Evolutionary conservation across 352 stramenopile species (phyloP).

Genomic region (Phytophthora ramorum): DNA sequence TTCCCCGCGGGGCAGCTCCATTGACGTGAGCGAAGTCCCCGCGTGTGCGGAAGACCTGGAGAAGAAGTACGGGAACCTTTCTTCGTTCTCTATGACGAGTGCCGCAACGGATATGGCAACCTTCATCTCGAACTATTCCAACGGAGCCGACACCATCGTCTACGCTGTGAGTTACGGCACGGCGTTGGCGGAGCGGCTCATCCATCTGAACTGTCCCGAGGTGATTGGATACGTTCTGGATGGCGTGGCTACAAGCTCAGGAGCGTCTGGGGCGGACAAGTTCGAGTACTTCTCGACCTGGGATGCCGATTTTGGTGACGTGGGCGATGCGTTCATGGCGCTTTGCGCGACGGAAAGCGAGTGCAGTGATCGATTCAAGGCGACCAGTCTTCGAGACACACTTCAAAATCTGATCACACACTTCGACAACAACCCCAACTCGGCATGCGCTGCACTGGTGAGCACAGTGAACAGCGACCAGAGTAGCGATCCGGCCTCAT

Average conservation of each 20-base stretch:
- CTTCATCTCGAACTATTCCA: constrained; percentile 39
- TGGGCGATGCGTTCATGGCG: constrained; percentile 42
- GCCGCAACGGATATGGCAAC: constrained; percentile 42
- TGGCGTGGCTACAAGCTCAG: constrained; percentile 45
- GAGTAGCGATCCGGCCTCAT: constrained; percentile 25
- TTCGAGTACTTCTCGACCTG: constrained; percentile 46
- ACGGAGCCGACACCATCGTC: constrained; percentile 38
- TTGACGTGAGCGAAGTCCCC: constrained; percentile 37
- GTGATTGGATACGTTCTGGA: constrained; percentile 64
- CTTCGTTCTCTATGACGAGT: constrained; percentile 55
- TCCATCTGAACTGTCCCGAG: constrained; percentile 45
- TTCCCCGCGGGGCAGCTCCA: constrained; percentile 28
- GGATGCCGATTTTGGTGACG: constrained; percentile 45
- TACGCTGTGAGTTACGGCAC: constrained; percentile 64
- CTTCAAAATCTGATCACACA: constrained; percentile 25
- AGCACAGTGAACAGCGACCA: constrained; percentile 1
- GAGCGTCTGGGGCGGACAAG: constrained; percentile 22
- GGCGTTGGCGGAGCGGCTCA: constrained; percentile 50
- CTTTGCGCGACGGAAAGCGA: constrained; percentile 21
- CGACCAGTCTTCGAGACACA: constrained; percentile 13
- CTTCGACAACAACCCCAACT: constrained; percentile 37
- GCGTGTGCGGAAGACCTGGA: constrained; percentile 44
- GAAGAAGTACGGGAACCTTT: constrained; percentile 45
- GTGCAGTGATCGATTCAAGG: constrained; percentile 29
- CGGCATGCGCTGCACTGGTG: constrained; percentile 30